These are phyloP conservation scores for Penicillium oxalicum DNA, from an alignment of 2,329 filamentous ascomycete species.

Conservation along the genomic window DNA sequence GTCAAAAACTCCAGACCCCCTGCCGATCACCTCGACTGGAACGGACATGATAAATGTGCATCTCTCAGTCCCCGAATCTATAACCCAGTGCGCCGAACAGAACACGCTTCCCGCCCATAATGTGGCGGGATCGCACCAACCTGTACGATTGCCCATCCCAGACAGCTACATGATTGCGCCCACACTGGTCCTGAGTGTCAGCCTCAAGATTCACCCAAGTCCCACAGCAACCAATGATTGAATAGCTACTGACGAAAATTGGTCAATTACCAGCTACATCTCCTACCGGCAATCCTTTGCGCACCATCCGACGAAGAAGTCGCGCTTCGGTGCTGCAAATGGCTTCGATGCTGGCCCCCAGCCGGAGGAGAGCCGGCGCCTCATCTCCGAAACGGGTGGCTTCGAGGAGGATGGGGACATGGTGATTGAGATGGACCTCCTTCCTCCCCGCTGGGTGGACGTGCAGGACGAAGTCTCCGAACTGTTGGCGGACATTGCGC, in stretches of 20 bases:
- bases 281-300: slow-evolving; percentile 98
- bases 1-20: not conserved
- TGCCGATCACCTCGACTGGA: not conserved
- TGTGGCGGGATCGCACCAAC: slow-evolving; percentile 99
- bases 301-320: slow-evolving; percentile 85
- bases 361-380: slow-evolving; percentile 67
- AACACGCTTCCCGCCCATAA: slow-evolving; percentile 53
- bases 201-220: too few relatives aligned
- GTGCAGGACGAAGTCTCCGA: slow-evolving; percentile 90
- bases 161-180: slow-evolving; percentile 1
- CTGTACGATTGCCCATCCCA: slow-evolving; percentile 56
- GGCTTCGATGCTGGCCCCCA: slow-evolving; percentile 57
- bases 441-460: slow-evolving; percentile 93
- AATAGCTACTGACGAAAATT: slow-evolving; percentile 11
- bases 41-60: slow-evolving; percentile 14
- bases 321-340: slow-evolving; percentile 58
- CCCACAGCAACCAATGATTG: not conserved
- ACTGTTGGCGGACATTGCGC: slow-evolving; percentile 69
- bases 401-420: slow-evolving; percentile 75
- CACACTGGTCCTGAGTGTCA: not conserved
- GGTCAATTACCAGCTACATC: slow-evolving; percentile 63
- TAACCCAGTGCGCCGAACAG: slow-evolving; percentile 14
- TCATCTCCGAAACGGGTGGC: slow-evolving; percentile 74
- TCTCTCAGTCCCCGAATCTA: slow-evolving; percentile 10
- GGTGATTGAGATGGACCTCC: slow-evolving; percentile 95